phyloP scores from a whole-genome alignment of 2,329 filamentous ascomycete species.

The Lithohypha guttulata region DNA sequence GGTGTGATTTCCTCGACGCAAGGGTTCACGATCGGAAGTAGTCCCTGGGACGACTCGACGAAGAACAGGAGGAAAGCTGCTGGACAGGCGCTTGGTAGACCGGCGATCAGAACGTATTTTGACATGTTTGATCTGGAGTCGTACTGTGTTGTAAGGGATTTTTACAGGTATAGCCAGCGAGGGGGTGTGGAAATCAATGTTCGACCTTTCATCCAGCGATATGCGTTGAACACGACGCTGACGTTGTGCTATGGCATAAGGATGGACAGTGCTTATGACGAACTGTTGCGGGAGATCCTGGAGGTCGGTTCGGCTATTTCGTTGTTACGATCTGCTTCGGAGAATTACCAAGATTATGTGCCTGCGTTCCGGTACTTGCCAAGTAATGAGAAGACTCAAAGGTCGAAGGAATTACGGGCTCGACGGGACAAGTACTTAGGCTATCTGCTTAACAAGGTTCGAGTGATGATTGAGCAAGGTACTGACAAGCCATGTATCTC shows the following conservation, averaged over 20 bases:
- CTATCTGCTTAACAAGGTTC: conserved; percentile 42
- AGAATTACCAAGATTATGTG: conserved; percentile 72
- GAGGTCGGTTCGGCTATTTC: conserved; percentile 63
- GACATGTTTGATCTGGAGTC: conserved; percentile 67
- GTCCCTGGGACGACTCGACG: conserved; percentile 65
- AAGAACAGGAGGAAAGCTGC: conserved; percentile 62
- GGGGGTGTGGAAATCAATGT: conserved; percentile 53
- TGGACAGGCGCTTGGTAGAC: conserved; percentile 60
- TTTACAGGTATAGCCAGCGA: conserved; percentile 49
- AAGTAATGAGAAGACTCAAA: conserved; percentile 44
- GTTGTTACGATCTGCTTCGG: conserved; percentile 63
- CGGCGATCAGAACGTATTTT: conserved; percentile 61
- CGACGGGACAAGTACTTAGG: conserved; percentile 55
- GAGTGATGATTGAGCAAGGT: conserved; percentile 45
- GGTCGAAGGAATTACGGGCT: conserved; percentile 50
- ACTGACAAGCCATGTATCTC: conserved; percentile 55
- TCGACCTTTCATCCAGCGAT: conserved; percentile 57
- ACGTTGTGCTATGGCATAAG: conserved; percentile 66
- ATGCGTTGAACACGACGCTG: conserved; percentile 60
- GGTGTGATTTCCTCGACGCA: conserved; percentile 60
- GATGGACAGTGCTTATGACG: conserved; percentile 56
- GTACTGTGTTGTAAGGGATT: conserved; percentile 55
- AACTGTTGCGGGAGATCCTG: conserved; percentile 60
- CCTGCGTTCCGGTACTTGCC: conserved; percentile 53
- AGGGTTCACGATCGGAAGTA: conserved; percentile 67